Conservation (phyloP, 495 filamentous ascomycete species). For the Hypomontagnella submonticulosa region DNA sequence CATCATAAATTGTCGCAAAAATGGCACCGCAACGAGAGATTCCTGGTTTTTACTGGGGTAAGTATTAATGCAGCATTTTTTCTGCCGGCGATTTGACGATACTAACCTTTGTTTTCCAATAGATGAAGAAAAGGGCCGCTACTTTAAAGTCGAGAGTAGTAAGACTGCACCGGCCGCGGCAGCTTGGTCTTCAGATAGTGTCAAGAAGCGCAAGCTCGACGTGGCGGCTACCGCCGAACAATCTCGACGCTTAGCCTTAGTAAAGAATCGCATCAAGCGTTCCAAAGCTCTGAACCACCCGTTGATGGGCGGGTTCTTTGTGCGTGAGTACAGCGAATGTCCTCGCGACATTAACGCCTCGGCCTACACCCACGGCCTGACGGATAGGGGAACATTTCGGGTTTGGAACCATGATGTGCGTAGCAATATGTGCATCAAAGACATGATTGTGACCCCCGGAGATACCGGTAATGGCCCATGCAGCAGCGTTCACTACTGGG, state of each 20-base stretch:
- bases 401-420: background rate
- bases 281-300: conserved; percentile 27
- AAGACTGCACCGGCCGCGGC: conserved; percentile 48
- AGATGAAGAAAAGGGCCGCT: conserved; percentile 58
- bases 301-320: conserved; percentile 44
- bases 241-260: conserved; percentile 7
- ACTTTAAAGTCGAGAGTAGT: conserved; percentile 60
- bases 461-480: conserved; percentile 27
- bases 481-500: no score
- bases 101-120: conserved; percentile 1
- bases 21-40: conserved; percentile 14
- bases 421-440: background rate
- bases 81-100: background rate
- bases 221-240: conserved; percentile 24
- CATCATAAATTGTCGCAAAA: background rate
- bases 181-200: conserved; percentile 50
- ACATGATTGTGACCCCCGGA: conserved; percentile 44
- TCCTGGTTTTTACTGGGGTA: conserved; percentile 34
- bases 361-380: conserved; percentile 37
- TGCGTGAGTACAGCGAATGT: conserved; percentile 37
- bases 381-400: conserved; percentile 11
- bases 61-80: background rate
- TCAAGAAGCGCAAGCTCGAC: conserved; percentile 52
- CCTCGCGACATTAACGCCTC: conserved; percentile 35
- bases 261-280: conserved; percentile 42